Evolutionary conservation across 768 basidiomycete genomes (phyloP).

Genomic region (Podaxis sp.): DNA sequence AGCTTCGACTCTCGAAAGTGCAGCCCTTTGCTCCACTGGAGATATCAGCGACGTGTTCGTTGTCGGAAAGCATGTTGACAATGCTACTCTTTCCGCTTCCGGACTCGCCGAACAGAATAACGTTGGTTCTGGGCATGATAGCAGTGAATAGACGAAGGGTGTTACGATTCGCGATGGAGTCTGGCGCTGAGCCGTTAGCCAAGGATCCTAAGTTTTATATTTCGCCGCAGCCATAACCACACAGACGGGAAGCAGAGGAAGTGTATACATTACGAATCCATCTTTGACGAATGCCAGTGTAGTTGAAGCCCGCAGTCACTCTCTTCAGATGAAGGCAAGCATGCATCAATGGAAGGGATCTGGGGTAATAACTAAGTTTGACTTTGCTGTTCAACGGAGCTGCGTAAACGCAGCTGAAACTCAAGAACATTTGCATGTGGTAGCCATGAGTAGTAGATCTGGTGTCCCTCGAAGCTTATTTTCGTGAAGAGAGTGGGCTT

Average conservation of each 20-base stretch:
- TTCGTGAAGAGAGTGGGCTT: not conserved
- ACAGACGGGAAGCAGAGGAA: not conserved
- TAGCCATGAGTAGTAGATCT: not conserved
- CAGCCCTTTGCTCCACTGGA: constrained; percentile 29
- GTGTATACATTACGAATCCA: no score
- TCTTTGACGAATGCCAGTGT: no score
- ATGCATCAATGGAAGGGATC: not conserved
- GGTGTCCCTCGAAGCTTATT: not conserved
- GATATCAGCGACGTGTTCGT: constrained; percentile 19
- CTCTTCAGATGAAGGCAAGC: not conserved
- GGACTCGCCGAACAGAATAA: constrained; percentile 33
- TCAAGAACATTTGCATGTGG: not conserved
- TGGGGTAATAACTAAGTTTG: not conserved
- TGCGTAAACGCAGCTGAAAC: not conserved
- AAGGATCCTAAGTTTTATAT: not conserved
- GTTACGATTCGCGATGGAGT: not conserved
- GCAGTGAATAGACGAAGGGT: not conserved
- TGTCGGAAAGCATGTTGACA: constrained; percentile 26
- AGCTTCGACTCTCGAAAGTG: constrained; percentile 27
- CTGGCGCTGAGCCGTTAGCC: not conserved
- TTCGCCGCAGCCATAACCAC: not conserved
- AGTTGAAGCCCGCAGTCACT: no score
- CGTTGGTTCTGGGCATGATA: constrained; percentile 13
- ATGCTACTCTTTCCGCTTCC: constrained; percentile 24
- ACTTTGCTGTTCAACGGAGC: not conserved